Base-by-base conservation (phyloP, 1,139 yeast genomes). In the Sugiyamaella xylanicola region DNA sequence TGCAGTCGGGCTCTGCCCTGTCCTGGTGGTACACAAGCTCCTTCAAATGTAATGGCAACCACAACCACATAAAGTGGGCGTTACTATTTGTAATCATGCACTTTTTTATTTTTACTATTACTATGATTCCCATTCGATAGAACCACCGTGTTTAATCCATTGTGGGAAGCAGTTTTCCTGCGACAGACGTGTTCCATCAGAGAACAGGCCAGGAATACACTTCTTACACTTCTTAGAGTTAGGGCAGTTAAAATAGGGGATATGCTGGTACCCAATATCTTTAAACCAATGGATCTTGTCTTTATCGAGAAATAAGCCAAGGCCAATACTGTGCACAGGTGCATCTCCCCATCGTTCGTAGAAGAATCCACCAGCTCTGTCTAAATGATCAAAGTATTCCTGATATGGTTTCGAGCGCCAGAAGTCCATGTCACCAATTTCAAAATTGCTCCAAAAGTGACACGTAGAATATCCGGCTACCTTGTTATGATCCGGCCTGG, bases 291-390 rank as follows among this genome's bases (percentile, higher is more conserved):
- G 96, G 44, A 90, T 77, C 60, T 82, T 78, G 16, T 75, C 70
- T 63, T 81, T 84, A 63, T 87, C 90, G 13, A 86, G 86, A 69
- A 90, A 87, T 32, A 90, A 70, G 0, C 84, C 85, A 22, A 88
- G 72, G 0, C 92, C 95, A 52, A 88, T 68, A 0, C 91, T 82
- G 68, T 87, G 95, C 0, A 89, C 91, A 0, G 96, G 95, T 0
- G 95, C 95, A 70, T 88, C 96, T 1, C 96, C 96, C 96, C 96
- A 88, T 54, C 95, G 73, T 70, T 88, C 95, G 64, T 88, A 88
- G 68, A 86, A 88, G 67, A 88, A 88, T 3, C 91, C 91, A 13
- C 95, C 95, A 0, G 84, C 74, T 3, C 77, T 64, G 61, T 89
- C 95, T 46, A 89, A 72, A 66, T 77, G 72, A 51, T 85, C 75